Evolutionary conservation across 2,329 filamentous ascomycete genomes (phyloP), one percentile per base, ranked within the genome.

Genomic region (Arachnopeziza araneosa): DNA sequence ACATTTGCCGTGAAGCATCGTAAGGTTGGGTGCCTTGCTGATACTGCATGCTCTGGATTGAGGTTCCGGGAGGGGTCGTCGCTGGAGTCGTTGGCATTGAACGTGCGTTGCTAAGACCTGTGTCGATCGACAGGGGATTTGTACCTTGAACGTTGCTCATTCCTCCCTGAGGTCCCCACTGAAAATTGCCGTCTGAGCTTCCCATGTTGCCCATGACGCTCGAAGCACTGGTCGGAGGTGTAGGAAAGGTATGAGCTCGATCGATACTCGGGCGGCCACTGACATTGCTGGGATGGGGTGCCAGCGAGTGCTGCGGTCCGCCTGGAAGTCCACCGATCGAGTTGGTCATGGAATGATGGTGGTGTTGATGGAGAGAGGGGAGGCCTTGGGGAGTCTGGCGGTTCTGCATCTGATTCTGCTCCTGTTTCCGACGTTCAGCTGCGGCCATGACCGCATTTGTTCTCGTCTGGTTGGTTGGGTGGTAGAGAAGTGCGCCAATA

Each of bases 41-140:
- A 50, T 57, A 57, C 68, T 89, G 89, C 82, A 96, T 91, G 70
- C 83, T 87, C 68, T 91, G 89, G 63, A 96, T 81, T 26, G 83
- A 81, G 63, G 82, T 84, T 24, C 90, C 91, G 0, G 93, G 93
- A 14, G 93, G 93, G 0, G 93, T 96, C 6, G 91, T 93, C 24
- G 91, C 91, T 62, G 91, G 91, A n/a, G 91, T 96, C 10, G 89
- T 91, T 58, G 91, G 92, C 81, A 96, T 91, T 64, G 91, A 96
- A 68, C 91, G 88, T 62, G 89, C 80, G 75, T 88, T 91, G 77
- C 83, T 90, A 68, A 95, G 77, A 61, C 85, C 83, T 24, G 89
- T 91, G 68, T 96, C 91, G 69, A 96, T 91, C 26, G 90, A 87
- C 75, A 96, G 82, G 55, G 89, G 82, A 75, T 91, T 90, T 67